These are phyloP conservation scores for Tulasnella sp. DNA, from an alignment of 768 basidiomycete species.

Conservation along the genomic window DNA sequence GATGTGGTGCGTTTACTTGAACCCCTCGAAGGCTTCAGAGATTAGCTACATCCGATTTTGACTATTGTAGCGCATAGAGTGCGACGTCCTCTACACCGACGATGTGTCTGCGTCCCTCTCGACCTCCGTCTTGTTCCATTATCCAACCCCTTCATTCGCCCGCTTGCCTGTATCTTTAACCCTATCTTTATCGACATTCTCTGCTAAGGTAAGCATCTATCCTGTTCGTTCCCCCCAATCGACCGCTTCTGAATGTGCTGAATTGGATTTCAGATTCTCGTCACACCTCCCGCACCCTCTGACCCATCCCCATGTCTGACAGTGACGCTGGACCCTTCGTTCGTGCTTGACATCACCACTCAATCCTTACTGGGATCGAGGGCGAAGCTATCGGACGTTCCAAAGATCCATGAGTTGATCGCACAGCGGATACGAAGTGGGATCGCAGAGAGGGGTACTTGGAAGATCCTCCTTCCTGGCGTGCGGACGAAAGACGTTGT, in stretches of 20 bases:
- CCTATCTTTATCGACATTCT: constrained; percentile 62
- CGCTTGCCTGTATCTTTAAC: constrained; percentile 73
- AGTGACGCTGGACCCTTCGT: constrained; percentile 71
- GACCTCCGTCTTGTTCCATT: constrained; percentile 76
- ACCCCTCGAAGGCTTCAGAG: no score
- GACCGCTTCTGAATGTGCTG: constrained; percentile 13
- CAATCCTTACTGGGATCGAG: constrained; percentile 90
- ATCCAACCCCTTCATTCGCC: constrained; percentile 71
- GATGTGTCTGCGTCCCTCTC: constrained; percentile 72
- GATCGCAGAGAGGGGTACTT: constrained; percentile 40
- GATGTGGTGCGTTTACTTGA: neutral
- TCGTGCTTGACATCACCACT: constrained; percentile 75
- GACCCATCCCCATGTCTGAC: constrained; percentile 51
- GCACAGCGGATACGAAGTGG: constrained; percentile 65
- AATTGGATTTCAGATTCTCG: constrained; percentile 38
- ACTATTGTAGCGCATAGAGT: constrained; percentile 53
- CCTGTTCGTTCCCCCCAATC: neutral
- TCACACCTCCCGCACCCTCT: constrained; percentile 49
- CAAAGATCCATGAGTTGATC: constrained; percentile 93
- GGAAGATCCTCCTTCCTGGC: constrained; percentile 33
- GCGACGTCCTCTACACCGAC: constrained; percentile 79
- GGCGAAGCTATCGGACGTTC: constrained; percentile 95
- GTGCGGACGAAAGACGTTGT: constrained; percentile 5
- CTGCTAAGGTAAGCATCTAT: constrained; percentile 17
- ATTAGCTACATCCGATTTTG: no score